Conservation (phyloP, 768 basidiomycete genomes). For the Amyloporia xantha region DNA sequence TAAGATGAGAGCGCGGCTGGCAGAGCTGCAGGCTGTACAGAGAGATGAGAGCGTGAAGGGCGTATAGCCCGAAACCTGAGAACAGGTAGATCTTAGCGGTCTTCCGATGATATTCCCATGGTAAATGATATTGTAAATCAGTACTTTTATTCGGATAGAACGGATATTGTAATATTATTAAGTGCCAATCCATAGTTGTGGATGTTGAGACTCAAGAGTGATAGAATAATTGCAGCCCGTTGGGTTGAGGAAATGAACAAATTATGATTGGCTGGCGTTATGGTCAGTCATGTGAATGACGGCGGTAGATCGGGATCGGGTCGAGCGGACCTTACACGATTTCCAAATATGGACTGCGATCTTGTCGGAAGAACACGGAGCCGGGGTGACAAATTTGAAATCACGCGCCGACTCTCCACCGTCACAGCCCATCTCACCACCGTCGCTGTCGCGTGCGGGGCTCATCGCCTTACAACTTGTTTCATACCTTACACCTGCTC, state of each 20-base stretch:
- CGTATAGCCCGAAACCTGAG: too few species aligned
- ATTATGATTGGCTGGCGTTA: background rate
- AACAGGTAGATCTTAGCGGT: too few species aligned
- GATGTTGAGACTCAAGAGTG: too few species aligned
- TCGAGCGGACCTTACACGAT: background rate
- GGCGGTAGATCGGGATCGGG: conserved; percentile 1
- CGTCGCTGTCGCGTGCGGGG: conserved; percentile 18
- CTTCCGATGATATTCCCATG: background rate
- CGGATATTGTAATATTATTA: too few species aligned
- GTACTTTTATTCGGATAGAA: too few species aligned
- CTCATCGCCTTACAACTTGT: background rate
- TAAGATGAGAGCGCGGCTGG: conserved; percentile 71
- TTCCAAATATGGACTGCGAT: background rate
- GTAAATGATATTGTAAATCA: too few species aligned
- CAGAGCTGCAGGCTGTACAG: conserved; percentile 44
- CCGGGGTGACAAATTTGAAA: conserved; percentile 9
- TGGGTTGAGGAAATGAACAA: background rate
- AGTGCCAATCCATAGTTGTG: too few species aligned
- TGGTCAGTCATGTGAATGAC: background rate
- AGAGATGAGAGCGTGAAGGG: background rate
- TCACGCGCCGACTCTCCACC: conserved; percentile 10
- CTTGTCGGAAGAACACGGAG: conserved; percentile 10
- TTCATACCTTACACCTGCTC: conserved; percentile 6
- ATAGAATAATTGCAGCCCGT: too few species aligned
- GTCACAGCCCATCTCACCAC: conserved; percentile 7